Evolutionary conservation across 352 stramenopile genomes (phyloP), one percentile per base, ranked within the genome.

Genomic region (Pythium aquatile): DNA sequence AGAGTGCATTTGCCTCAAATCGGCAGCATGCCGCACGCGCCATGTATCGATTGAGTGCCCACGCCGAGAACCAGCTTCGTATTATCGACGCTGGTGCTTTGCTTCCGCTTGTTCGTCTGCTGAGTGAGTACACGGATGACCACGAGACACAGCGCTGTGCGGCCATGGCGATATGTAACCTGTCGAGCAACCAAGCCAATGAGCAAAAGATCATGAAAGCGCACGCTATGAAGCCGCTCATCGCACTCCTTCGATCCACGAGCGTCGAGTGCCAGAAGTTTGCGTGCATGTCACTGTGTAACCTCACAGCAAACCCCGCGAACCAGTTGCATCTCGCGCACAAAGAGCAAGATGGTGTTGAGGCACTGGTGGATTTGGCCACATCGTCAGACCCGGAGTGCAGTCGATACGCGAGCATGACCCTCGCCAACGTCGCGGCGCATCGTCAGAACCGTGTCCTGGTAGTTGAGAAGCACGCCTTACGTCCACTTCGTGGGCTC

Each of bases 271-370:
- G 79, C 55, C 72, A 78, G 35, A 93, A 96, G 57, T 98, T 93
- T 66, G 80, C 91, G 20, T 92, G 86, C 30, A 99, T 98, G 95
- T 83, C 96, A 24, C 67, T 99, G 16, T 98, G 94, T 57, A 99
- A 99, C 73, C 72, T 99, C 63, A 96, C 90, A 11, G 94, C 87
- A 5, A 94, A 96, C 63, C 77, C 82, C 8, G 84, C 79, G 4
- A 98, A 98, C 70, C 91, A 98, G 63, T 59, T 91, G 14, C 81
- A 94, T 53, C 78, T 98, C 33, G 87, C 97, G 14, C 76, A 91
- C 53, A 62, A 59, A 24, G 64, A 70, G 52, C 77, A 94, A 59
- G 78, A 91, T 24, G 87, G 81, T 14, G 58, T 98, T 1, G 68
- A 87, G 20, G 68, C 84, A 9, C 74, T 97, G 13, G 76, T 98